Evolutionary conservation across 2,329 filamentous ascomycete genomes (phyloP).

Genomic region (Xylariaceae sp.): DNA sequence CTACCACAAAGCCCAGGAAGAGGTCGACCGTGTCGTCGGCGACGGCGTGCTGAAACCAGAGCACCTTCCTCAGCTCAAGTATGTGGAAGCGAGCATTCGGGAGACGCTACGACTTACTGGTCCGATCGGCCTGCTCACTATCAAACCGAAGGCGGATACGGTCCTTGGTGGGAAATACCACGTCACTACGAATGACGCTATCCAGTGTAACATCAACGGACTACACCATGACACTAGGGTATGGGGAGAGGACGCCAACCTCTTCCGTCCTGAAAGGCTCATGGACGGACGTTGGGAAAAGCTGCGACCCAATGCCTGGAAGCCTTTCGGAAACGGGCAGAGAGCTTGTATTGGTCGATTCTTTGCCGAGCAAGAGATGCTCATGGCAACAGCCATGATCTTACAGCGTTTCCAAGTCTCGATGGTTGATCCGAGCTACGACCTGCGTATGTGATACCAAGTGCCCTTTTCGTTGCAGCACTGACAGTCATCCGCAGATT

Average conservation of each 20-base stretch:
- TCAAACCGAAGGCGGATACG: slow-evolving; percentile 48
- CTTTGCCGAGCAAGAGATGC: slow-evolving; percentile 60
- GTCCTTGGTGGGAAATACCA: slow-evolving; percentile 60
- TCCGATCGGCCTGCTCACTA: slow-evolving; percentile 54
- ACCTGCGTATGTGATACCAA: slow-evolving; percentile 44
- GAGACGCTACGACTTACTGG: slow-evolving; percentile 59
- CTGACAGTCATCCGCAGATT: slow-evolving; percentile 6
- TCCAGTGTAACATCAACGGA: slow-evolving; percentile 53
- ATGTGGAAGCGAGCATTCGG: slow-evolving; percentile 59
- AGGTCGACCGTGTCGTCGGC: slow-evolving; percentile 59
- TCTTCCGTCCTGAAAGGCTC: slow-evolving; percentile 68
- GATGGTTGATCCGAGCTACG: slow-evolving; percentile 65
- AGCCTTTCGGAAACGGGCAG: slow-evolving; percentile 60
- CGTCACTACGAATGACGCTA: slow-evolving; percentile 50
- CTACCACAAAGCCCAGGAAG: slow-evolving; percentile 54
- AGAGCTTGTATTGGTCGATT: slow-evolving; percentile 58
- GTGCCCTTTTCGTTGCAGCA: neutral
- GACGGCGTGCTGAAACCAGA: slow-evolving; percentile 49
- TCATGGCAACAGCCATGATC: slow-evolving; percentile 58
- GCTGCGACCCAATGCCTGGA: slow-evolving; percentile 50
- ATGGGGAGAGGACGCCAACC: slow-evolving; percentile 60
- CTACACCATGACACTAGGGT: slow-evolving; percentile 62
- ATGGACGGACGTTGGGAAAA: slow-evolving; percentile 55
- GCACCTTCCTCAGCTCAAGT: slow-evolving; percentile 57
- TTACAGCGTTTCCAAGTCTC: slow-evolving; percentile 74